Base-by-base conservation (phyloP, 1,284 basidiomycete genomes). In the Moniliella sp. region DNA sequence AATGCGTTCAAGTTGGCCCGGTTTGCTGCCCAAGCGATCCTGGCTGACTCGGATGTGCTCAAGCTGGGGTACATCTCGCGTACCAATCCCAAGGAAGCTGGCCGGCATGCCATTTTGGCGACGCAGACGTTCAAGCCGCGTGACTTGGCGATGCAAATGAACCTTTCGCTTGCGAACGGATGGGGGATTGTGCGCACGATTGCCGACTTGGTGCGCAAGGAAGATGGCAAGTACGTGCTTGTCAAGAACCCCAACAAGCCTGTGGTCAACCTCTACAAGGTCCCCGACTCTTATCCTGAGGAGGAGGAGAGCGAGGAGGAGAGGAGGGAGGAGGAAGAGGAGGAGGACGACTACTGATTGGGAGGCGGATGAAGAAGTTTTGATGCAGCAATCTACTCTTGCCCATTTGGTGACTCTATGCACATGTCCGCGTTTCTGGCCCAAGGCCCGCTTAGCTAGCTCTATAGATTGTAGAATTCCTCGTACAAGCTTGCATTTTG, bases 11-110 rank as follows among this genome's bases (percentile, higher is more conserved):
- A 97, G 65, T 72, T 99, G 31, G 86, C 88, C 12, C 79, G 88
- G 57, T 99, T 88, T 80, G 77, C 91, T 0, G 78, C 94, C 18
- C 86, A 94, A 67, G 81, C 79, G 57, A 71, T 94, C 34, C 21
- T 99, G 26, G 84, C 91, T 29, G 91, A 91, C 32, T 88, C 86
- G 12, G 91, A 97, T 43, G 68, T 76, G 49, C 79, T 97, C 76
- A 99, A 97, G 68, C 80, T 99, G 61, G 91, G 91, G 76, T 70
- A 67, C 62, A 83, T 97, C 49, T 88, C 88, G 14, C 81, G 91
- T 33, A 80, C 74, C 27, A 84, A 78, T 61, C 78, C 86, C 25
- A 76, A 83, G 46, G 91, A 99, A 61, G 79, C 84, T 49, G 79
- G 81, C 25, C 78, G 86, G 34, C 91, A 99, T 66, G 76, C 83